These are phyloP conservation scores for Alternaria brassicicola DNA, from an alignment of 2,329 filamentous ascomycete genomes.

Conservation along the genomic window DNA sequence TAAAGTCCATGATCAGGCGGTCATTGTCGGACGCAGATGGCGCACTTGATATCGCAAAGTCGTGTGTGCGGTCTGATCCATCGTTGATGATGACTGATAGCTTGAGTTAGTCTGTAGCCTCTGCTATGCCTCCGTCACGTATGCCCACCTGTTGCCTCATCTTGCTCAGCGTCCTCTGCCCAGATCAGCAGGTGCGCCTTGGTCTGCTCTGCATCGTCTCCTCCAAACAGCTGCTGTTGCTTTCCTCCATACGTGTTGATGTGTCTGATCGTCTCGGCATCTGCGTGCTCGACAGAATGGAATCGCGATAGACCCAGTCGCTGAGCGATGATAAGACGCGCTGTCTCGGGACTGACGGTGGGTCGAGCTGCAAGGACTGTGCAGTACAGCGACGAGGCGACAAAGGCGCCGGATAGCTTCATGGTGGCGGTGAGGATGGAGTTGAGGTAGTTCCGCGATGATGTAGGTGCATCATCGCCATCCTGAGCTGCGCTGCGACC, in stretches of 20 bases:
- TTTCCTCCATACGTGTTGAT: slow-evolving; percentile 55
- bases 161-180: slow-evolving; percentile 49
- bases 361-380: slow-evolving; percentile 42
- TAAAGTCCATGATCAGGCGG: slow-evolving; percentile 46
- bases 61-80: slow-evolving; percentile 18
- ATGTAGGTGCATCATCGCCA: slow-evolving; percentile 19
- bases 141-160: slow-evolving; percentile 40
- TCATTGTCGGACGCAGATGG: slow-evolving; percentile 44
- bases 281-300: slow-evolving; percentile 51
- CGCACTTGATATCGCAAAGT: slow-evolving; percentile 43
- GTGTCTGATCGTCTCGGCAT: slow-evolving; percentile 51
- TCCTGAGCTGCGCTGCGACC: slow-evolving; percentile 16
- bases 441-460: slow-evolving; percentile 23
- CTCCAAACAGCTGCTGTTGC: slow-evolving; percentile 50
- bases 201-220: slow-evolving; percentile 26
- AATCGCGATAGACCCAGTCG: slow-evolving; percentile 58
- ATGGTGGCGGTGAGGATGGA: slow-evolving; percentile 47
- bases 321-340: slow-evolving; percentile 59
- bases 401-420: slow-evolving; percentile 51
- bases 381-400: slow-evolving; percentile 51
- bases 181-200: slow-evolving; percentile 47
- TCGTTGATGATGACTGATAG: slow-evolving; percentile 35
- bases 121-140: neutral
- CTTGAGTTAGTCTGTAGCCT: slow-evolving; percentile 20
- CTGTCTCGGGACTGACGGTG: slow-evolving; percentile 50